Conservation (phyloP, 345 rosid genomes). For the Arabidopsis suecica region DNA sequence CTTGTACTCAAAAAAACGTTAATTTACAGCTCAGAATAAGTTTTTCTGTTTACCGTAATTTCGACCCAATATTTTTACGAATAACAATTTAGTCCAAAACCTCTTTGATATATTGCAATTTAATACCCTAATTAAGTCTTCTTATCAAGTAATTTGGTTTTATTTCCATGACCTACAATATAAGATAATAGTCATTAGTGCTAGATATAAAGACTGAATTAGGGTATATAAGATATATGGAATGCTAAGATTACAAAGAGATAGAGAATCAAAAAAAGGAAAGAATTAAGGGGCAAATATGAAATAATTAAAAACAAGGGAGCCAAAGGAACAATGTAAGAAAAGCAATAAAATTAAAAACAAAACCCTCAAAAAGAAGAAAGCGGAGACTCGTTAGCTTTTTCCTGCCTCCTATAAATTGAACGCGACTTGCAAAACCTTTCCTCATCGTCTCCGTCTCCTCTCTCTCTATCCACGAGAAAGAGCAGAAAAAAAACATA, state of each 20-base stretch:
- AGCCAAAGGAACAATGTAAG: background rate
- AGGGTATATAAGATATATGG: too few species aligned
- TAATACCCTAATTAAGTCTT: background rate
- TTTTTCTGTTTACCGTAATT: constrained; percentile 1
- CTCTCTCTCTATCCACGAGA: constrained; percentile 23
- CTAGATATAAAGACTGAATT: too few species aligned
- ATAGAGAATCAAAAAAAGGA: background rate
- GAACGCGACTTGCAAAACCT: background rate
- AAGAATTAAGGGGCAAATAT: background rate
- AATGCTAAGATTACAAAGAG: background rate
- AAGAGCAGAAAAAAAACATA: background rate
- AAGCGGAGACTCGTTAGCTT: constrained; percentile 26
- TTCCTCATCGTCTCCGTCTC: constrained; percentile 12
- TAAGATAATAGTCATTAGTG: too few species aligned
- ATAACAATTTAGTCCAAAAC: background rate
- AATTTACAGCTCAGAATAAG: constrained; percentile 8
- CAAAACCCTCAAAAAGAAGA: constrained; percentile 29
- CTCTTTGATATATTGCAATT: background rate
- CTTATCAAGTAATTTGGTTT: background rate
- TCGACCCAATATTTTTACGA: constrained; percentile 10
- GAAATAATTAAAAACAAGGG: constrained; percentile 4
- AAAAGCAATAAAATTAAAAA: background rate
- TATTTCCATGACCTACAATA: too few species aligned
- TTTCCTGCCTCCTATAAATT: constrained; percentile 33
- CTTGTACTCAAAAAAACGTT: background rate